Evolutionary conservation across 1,284 basidiomycete genomes (phyloP).

Genomic region (Leccinum subrobustum): DNA sequence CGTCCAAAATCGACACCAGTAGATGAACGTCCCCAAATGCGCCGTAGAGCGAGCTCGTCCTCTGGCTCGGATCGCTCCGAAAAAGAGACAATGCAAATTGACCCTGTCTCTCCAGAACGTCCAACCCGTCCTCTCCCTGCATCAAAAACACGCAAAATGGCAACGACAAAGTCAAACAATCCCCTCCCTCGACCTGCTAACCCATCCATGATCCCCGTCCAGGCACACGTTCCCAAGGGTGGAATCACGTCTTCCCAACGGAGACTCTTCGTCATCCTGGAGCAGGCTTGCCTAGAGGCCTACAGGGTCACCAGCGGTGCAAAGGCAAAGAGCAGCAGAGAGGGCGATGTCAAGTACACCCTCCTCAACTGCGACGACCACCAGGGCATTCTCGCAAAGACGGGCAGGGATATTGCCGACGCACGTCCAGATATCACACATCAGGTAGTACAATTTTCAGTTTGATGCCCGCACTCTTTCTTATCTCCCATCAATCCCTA

Average conservation of each 20-base stretch:
- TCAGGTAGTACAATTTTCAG: conserved; percentile 58
- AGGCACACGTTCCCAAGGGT: conserved; percentile 75
- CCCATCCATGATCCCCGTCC: conserved; percentile 77
- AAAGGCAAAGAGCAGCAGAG: conserved; percentile 50
- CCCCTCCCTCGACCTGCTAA: conserved; percentile 50
- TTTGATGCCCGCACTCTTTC: background rate
- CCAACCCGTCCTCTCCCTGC: conserved; percentile 51
- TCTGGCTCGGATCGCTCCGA: conserved; percentile 36
- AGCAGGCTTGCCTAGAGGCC: conserved; percentile 80
- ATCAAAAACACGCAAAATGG: conserved; percentile 47
- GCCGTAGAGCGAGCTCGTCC: conserved; percentile 23
- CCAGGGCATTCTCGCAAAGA: conserved; percentile 97
- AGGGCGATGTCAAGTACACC: conserved; percentile 92
- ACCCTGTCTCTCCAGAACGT: conserved; percentile 28
- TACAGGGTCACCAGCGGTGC: conserved; percentile 78
- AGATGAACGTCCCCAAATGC: conserved; percentile 28
- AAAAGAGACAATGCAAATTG: conserved; percentile 30
- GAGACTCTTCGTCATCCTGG: conserved; percentile 86
- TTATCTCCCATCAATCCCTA: conserved; percentile 31
- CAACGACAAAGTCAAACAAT: conserved; percentile 25
- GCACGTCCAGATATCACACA: conserved; percentile 98
- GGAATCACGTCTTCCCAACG: conserved; percentile 59
- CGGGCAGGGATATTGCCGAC: conserved; percentile 96
- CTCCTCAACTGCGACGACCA: conserved; percentile 99
- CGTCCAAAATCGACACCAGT: conserved; percentile 36